Evolutionary conservation across 805 yeast genomes (phyloP), one percentile per base, ranked within the genome.

Genomic region (Spathaspora sp.): DNA sequence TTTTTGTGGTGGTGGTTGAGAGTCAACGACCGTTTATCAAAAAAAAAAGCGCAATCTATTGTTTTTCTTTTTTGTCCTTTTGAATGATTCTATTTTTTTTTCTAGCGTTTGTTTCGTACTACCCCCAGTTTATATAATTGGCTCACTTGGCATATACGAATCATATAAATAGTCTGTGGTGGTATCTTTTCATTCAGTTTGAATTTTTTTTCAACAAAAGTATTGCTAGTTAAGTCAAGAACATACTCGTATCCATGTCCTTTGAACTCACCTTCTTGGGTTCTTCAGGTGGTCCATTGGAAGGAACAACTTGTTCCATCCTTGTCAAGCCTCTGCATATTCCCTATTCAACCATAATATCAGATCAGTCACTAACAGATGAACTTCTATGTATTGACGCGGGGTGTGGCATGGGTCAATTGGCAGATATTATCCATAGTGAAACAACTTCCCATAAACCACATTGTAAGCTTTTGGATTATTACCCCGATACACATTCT

Each of bases 221-320:
- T 18, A 19, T 40, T 10, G 11, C 43, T 19, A 19, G 17, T 19
- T 17, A 9, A 11, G 3, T 29, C 11, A 38, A 11, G 10, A n/a
- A 38, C 42, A 40, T 19, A 10, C 3, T 11, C 29, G 11, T n/a
- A 42, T 16, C 29, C 26, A 66, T 69, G 74, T 56, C 64, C 28
- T 85, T 85, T 61, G 88, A 86, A 54, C 58, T 87, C 17, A 81
- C 87, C 1, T 79, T 86, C 23, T 68, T 87, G 55, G 97, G 97
- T 6, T 80, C 88, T 20, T 80, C 89, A 2, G 97, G 97, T 6
- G 97, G 97, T 1, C 97, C 97, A 0, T 62, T 83, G 11, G 94
- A 88, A 31, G 79, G 84, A 6, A 70, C 76, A 16, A 88, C 87
- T 3, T 89, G 93, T 56, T 76, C 89, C 2, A 79, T 83, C 53